Evolutionary conservation across 2,329 filamentous ascomycete genomes (phyloP).

Genomic region (Aspergillus quadricinctus): DNA sequence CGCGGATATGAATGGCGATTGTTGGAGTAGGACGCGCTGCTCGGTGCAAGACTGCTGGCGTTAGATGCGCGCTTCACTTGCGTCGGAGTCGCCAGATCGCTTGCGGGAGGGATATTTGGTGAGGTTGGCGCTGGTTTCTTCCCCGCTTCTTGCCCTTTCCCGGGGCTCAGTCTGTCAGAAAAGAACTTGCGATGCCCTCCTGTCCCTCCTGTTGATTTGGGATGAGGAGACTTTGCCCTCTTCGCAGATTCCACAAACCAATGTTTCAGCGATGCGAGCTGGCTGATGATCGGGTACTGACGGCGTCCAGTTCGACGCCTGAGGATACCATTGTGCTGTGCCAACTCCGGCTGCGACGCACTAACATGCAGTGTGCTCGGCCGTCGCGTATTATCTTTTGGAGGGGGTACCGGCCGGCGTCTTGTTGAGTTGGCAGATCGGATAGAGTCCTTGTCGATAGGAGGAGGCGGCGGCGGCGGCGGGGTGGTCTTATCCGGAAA

Average conservation of each 20-base stretch:
- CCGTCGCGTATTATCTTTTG: slow-evolving; percentile 76
- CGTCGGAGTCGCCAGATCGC: slow-evolving; percentile 32
- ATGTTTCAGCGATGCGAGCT: slow-evolving; percentile 64
- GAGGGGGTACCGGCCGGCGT: slow-evolving; percentile 73
- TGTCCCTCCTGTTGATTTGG: slow-evolving; percentile 27
- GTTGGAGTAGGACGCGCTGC: slow-evolving; percentile 39
- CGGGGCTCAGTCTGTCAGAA: slow-evolving; percentile 36
- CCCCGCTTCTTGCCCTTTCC: slow-evolving; percentile 32
- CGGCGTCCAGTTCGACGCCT: slow-evolving; percentile 52
- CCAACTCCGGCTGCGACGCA: slow-evolving; percentile 61
- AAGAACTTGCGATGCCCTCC: slow-evolving; percentile 34
- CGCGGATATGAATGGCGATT: slow-evolving; percentile 40
- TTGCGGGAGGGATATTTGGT: slow-evolving; percentile 20
- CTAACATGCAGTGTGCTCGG: slow-evolving; percentile 86
- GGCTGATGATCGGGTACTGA: slow-evolving; percentile 61
- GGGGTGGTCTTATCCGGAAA: slow-evolving; percentile 42
- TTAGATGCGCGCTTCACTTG: slow-evolving; percentile 39
- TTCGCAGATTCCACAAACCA: slow-evolving; percentile 68
- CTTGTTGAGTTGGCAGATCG: slow-evolving; percentile 73
- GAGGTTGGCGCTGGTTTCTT: slow-evolving; percentile 24
- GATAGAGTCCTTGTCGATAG: slow-evolving; percentile 68
- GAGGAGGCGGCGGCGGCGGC: slow-evolving; percentile 50
- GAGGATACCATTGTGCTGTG: slow-evolving; percentile 53
- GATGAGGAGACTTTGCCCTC: slow-evolving; percentile 54
- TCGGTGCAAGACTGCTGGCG: slow-evolving; percentile 39